phyloP scores from a whole-genome alignment of 768 basidiomycete genomes.

The Lactarius sp. region DNA sequence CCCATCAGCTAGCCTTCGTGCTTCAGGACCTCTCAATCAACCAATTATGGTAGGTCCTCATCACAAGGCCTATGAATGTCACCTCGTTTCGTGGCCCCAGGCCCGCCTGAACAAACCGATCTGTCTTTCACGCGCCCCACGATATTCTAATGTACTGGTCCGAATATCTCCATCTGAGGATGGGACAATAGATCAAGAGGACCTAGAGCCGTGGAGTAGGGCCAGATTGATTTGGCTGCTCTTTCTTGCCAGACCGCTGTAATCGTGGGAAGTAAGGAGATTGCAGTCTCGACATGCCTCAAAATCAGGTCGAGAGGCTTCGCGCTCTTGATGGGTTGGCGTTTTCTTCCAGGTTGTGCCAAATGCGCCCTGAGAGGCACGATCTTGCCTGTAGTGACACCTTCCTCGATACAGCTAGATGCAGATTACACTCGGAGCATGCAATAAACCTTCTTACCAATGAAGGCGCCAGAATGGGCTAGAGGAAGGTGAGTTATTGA shows the following conservation, averaged over 20 bases:
- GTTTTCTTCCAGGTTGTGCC: not conserved
- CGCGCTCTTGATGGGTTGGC: not conserved
- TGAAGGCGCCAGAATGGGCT: not conserved
- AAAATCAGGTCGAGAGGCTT: not conserved
- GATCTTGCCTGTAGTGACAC: not conserved
- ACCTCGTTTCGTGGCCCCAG: slow-evolving; percentile 12
- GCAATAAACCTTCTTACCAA: not conserved
- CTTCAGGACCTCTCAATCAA: slow-evolving; percentile 9
- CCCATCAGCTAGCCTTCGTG: slow-evolving; percentile 21
- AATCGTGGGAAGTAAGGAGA: not conserved
- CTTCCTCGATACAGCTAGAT: slow-evolving; percentile 16
- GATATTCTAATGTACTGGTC: not conserved
- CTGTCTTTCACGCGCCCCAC: slow-evolving; percentile 7
- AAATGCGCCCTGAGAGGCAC: not conserved
- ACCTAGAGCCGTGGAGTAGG: not conserved
- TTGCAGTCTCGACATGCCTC: not conserved
- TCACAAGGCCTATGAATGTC: slow-evolving; percentile 12
- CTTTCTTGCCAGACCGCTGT: not conserved
- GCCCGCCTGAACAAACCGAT: slow-evolving; percentile 13
- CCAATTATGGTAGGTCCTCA: slow-evolving; percentile 8
- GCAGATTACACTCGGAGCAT: not conserved
- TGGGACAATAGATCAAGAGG: slow-evolving; percentile 2
- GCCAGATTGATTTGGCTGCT: not conserved
- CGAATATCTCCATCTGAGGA: slow-evolving; percentile 18
- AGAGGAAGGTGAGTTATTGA: slow-evolving; percentile 6